Conservation (phyloP, 768 basidiomycete species). For the Lyophyllum decastes region DNA sequence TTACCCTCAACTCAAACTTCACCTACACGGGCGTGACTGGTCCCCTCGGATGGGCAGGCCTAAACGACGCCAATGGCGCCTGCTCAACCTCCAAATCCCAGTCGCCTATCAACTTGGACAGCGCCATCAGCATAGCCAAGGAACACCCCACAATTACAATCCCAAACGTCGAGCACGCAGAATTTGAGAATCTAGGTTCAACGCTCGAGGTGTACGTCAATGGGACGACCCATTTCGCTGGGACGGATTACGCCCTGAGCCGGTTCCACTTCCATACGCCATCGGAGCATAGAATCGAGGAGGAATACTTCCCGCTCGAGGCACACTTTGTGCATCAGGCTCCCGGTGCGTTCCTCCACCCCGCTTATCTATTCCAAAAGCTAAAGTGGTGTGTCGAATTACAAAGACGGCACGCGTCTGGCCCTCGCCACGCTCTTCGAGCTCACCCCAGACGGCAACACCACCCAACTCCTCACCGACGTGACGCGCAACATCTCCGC, state of each 20-base stretch:
- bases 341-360: background rate
- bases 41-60: conserved; percentile 10
- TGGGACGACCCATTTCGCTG: background rate
- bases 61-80: background rate
- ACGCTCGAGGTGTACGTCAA: background rate
- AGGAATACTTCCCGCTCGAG: conserved; percentile 5
- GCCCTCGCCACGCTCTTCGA: conserved; percentile 7
- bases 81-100: conserved; percentile 8
- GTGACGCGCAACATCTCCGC: background rate
- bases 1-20: background rate
- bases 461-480: background rate
- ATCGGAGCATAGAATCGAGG: conserved; percentile 6
- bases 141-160: background rate
- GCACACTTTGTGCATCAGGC: conserved; percentile 7
- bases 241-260: background rate
- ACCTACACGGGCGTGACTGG: conserved; percentile 11
- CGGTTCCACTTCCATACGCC: conserved; percentile 12
- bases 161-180: background rate
- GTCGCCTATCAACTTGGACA: conserved; percentile 13
- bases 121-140: background rate
- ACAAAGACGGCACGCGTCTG: background rate
- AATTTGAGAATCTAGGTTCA: background rate
- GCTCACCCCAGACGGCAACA: background rate
- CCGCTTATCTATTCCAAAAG: too few species aligned
- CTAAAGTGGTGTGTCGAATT: background rate